These are phyloP conservation scores for Albatrellus ellisii DNA, from an alignment of 768 basidiomycete species.

Conservation along the genomic window DNA sequence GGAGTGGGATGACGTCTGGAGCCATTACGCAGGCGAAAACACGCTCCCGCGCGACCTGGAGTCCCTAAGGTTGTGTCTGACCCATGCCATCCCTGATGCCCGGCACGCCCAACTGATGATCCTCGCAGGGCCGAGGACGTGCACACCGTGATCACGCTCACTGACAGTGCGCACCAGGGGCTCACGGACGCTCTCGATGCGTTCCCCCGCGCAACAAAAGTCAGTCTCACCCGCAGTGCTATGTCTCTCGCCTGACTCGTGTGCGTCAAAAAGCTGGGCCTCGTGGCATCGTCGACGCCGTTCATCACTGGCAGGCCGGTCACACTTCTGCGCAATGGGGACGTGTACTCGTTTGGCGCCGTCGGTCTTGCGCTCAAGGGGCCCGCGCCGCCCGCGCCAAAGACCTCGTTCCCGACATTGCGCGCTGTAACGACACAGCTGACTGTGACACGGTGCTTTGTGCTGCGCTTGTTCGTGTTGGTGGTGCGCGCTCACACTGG, in stretches of 20 bases:
- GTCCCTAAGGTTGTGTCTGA: conserved; percentile 25
- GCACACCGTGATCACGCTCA: conserved; percentile 35
- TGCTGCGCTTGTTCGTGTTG: neutral
- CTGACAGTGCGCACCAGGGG: conserved; percentile 46
- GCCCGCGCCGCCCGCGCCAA: conserved; percentile 8
- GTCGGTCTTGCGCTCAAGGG: conserved; percentile 40
- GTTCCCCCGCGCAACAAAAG: conserved; percentile 37
- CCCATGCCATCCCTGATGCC: too few species aligned
- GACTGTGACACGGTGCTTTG: conserved; percentile 38
- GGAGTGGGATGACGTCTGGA: conserved; percentile 44
- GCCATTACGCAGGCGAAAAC: conserved; percentile 15
- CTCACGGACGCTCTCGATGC: conserved; percentile 29
- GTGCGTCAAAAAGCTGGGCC: conserved; percentile 36
- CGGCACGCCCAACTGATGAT: too few species aligned
- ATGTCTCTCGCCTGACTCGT: neutral
- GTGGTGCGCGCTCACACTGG: neutral
- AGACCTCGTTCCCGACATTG: conserved; percentile 27
- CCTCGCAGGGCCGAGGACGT: conserved; percentile 16
- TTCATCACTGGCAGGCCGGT: conserved; percentile 67
- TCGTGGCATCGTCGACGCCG: conserved; percentile 63
- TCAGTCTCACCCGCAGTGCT: conserved; percentile 17
- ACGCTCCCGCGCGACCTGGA: conserved; percentile 28
- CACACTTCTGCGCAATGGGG: conserved; percentile 48
- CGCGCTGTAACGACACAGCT: conserved; percentile 31
- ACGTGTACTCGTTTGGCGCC: conserved; percentile 49